Evolutionary conservation across 345 rosid genomes (phyloP).

Genomic region (Pelargonium nanum): DNA sequence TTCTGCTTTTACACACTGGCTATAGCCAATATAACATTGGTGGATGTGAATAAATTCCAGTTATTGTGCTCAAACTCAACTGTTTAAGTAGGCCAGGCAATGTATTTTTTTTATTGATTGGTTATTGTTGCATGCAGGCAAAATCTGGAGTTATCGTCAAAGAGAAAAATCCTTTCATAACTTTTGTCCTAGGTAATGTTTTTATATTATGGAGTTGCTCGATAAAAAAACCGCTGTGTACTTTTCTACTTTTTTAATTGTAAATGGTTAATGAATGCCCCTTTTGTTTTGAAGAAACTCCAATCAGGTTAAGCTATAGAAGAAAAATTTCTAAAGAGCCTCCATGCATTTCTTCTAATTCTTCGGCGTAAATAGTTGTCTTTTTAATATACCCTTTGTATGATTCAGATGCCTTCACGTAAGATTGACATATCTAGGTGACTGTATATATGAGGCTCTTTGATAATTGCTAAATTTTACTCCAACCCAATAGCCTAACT

Average conservation of each 20-base stretch:
- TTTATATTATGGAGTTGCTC: not conserved
- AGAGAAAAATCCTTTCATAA: constrained; percentile 51
- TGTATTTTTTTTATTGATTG: constrained; percentile 1
- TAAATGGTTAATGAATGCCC: not conserved
- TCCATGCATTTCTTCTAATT: no score
- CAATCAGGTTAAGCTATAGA: no score
- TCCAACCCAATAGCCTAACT: no score
- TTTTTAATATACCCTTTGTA: not conserved
- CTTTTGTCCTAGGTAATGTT: constrained; percentile 64
- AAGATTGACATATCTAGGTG: not conserved
- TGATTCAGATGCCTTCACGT: not conserved
- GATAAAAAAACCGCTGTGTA: not conserved
- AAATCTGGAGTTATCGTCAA: constrained; percentile 18
- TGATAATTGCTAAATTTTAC: no score
- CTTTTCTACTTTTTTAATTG: not conserved
- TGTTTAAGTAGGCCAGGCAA: not conserved
- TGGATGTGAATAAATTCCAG: not conserved
- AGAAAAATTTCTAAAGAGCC: no score
- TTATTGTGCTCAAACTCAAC: not conserved
- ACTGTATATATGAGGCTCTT: not conserved
- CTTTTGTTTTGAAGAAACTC: no score
- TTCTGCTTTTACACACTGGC: not conserved
- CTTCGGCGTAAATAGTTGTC: not conserved
- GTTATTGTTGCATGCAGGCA: constrained; percentile 28
- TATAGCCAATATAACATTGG: not conserved